A percentile compares a stretch with the other conserved stretches of the same genome.
Conservation (phyloP, 2,329 filamentous ascomycete species). For the Sporothrix pallida region DNA sequence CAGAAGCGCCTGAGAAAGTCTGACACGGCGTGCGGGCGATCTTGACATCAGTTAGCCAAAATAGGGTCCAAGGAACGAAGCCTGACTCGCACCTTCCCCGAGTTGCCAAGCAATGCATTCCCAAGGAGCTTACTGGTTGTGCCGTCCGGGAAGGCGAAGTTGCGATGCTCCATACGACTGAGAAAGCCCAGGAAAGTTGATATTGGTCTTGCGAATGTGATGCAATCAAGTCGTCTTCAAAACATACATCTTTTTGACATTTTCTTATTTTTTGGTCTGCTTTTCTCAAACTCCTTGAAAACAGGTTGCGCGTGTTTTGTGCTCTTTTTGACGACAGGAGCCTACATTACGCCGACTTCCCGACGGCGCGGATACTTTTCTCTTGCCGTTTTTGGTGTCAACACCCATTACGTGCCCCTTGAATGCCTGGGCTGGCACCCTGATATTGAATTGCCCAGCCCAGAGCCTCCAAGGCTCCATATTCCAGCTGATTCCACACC, state of each 20-base stretch:
- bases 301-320: neutral
- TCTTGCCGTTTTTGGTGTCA: neutral
- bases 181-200: too few relatives aligned
- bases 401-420: neutral
- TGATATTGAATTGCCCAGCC: too few relatives aligned
- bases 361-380: slow-evolving; percentile 18
- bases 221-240: too few relatives aligned
- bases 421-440: neutral
- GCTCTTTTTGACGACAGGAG: neutral
- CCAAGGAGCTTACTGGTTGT: neutral
- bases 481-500: slow-evolving; percentile 5
- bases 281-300: neutral
- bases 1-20: neutral
- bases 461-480: neutral
- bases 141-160: neutral
- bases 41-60: neutral
- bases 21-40: slow-evolving; percentile 6
- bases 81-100: slow-evolving; percentile 11
- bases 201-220: too few relatives aligned
- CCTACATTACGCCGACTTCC: slow-evolving; percentile 3
- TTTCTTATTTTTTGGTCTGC: neutral
- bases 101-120: neutral
- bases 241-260: neutral
- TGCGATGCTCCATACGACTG: too few relatives aligned
- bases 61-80: neutral